phyloP scores from a whole-genome alignment of 108 stramenopile genomes.

The Discostella pseudostelligera region DNA sequence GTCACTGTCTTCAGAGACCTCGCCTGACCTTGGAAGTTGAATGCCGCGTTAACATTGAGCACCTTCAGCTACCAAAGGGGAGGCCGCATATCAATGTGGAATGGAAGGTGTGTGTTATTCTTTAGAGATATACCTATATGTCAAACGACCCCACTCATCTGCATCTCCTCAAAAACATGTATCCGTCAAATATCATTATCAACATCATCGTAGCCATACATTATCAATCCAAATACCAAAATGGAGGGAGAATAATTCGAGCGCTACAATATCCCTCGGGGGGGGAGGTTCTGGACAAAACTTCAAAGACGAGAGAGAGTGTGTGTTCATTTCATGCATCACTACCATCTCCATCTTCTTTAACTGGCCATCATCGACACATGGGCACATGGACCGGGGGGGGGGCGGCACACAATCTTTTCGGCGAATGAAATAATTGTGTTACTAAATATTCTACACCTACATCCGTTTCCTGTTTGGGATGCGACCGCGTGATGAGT shows the following conservation, averaged over 20 bases:
- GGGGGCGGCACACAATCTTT: no score
- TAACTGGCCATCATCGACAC: no score
- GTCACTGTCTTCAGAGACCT: conserved; percentile 66
- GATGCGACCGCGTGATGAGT: no score
- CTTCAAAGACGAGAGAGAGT: no score
- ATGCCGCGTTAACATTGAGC: conserved; percentile 59
- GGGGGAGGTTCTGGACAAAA: conserved; percentile 76
- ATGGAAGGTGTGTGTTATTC: conserved; percentile 54
- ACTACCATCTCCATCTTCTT: no score
- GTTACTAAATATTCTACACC: no score
- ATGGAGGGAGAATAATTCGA: conserved; percentile 65
- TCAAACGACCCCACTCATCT: no score
- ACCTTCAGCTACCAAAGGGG: conserved; percentile 24
- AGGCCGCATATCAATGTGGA: conserved; percentile 45
- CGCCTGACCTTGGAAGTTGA: conserved; percentile 78
- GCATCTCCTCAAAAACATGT: background rate
- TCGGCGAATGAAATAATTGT: no score
- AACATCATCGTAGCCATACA: conserved; percentile 52
- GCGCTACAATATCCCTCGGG: conserved; percentile 66
- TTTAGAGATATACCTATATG: no score
- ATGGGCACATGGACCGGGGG: no score
- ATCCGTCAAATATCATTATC: background rate
- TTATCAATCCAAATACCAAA: conserved; percentile 70
- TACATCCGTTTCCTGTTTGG: no score
- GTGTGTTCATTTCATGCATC: no score